phyloP scores from a whole-genome alignment of 2,329 filamentous ascomycete species.

The Blastomyces silverae region DNA sequence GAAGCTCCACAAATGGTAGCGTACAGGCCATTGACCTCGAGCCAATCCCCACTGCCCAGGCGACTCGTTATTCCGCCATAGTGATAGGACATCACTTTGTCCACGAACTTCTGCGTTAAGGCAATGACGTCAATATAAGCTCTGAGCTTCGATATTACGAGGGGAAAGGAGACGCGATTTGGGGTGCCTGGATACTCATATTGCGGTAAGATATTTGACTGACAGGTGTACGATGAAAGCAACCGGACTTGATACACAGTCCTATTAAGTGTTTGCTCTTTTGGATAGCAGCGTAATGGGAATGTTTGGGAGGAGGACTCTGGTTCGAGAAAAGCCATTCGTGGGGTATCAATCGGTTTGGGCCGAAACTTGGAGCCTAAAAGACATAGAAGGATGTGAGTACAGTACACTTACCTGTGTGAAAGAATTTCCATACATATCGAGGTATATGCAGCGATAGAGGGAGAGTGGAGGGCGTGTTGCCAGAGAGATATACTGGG shows the following conservation, averaged over 20 bases:
- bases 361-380: background rate
- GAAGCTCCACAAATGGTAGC: constrained; percentile 1
- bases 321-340: background rate
- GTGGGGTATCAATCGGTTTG: background rate
- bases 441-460: background rate
- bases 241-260: background rate
- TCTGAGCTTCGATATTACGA: background rate
- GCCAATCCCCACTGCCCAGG: background rate
- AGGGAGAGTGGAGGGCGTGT: background rate
- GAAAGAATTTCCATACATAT: background rate
- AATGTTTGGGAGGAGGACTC: background rate
- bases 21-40: background rate
- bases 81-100: background rate
- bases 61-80: background rate
- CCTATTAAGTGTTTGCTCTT: background rate
- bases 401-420: background rate
- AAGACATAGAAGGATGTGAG: background rate
- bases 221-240: background rate
- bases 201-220: background rate
- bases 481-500: background rate
- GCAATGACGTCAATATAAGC: background rate
- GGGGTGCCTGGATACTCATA: background rate
- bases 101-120: background rate
- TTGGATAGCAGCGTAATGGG: background rate
- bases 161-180: background rate